Percentiles rank a stretch among this genome's conserved stretches.
Conservation (phyloP, 257 asterid species). For the Primulina huaijiensis region DNA sequence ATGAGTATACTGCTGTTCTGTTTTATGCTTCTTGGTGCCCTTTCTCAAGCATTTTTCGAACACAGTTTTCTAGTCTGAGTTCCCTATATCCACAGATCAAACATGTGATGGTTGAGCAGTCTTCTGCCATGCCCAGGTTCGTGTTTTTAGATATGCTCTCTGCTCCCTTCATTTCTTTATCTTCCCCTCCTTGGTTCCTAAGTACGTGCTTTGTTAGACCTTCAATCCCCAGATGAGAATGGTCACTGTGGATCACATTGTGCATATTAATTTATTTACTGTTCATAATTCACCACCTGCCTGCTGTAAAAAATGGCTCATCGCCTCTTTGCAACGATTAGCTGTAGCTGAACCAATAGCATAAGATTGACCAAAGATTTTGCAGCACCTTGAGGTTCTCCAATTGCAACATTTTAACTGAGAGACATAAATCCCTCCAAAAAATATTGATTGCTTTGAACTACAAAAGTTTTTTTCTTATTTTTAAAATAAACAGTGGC, state of each 20-base stretch:
- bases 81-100: constrained; percentile 61
- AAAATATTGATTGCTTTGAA: no score
- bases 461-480: background rate
- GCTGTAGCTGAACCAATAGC: background rate
- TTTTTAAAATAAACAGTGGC: background rate
- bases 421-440: background rate
- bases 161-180: constrained; percentile 7
- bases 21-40: constrained; percentile 75
- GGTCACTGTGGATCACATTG: background rate
- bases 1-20: constrained; percentile 45
- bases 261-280: background rate
- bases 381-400: constrained; percentile 7
- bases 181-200: constrained; percentile 1
- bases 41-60: constrained; percentile 41
- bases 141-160: constrained; percentile 5
- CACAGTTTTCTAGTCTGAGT: constrained; percentile 45
- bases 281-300: background rate
- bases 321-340: background rate
- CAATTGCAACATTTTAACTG: background rate
- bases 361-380: background rate
- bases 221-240: background rate
- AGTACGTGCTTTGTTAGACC: no score
- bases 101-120: constrained; percentile 56
- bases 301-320: background rate
- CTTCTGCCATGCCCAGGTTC: constrained; percentile 61